These are phyloP conservation scores for Aspergillus clavatus DNA, from an alignment of 2,329 filamentous ascomycete species.

Conservation along the genomic window DNA sequence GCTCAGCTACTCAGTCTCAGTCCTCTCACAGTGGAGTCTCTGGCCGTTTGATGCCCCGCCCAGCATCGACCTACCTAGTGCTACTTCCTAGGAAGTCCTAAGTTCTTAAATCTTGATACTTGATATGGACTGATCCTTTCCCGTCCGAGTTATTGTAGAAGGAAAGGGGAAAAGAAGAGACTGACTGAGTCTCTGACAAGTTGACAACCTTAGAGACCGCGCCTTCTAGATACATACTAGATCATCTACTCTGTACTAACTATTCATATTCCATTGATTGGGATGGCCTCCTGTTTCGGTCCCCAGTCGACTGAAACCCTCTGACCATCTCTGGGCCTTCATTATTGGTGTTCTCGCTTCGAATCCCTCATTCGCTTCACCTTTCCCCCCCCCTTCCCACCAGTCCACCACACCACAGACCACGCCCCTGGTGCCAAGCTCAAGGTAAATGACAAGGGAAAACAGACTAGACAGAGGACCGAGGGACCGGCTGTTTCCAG, in stretches of 20 bases:
- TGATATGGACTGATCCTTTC: not conserved
- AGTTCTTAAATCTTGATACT: no score
- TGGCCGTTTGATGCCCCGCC: not conserved
- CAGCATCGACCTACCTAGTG: no score
- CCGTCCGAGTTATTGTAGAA: not conserved
- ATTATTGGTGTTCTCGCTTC: constrained; percentile 1
- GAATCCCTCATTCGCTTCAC: constrained; percentile 4
- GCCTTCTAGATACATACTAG: not conserved
- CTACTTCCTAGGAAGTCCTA: no score
- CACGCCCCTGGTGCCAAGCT: constrained; percentile 14
- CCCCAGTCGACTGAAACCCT: constrained; percentile 12
- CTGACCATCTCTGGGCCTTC: not conserved
- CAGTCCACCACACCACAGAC: constrained; percentile 5
- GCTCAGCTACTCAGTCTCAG: not conserved
- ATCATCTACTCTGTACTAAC: no score
- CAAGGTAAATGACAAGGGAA: no score
- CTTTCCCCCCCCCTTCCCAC: no score
- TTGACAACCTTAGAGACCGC: not conserved
- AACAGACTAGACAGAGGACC: no score
- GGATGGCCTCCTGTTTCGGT: not conserved
- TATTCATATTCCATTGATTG: no score
- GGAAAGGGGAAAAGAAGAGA: no score
- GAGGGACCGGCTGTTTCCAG: constrained; percentile 4
- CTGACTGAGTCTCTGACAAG: no score
- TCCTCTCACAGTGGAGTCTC: not conserved